Evolutionary conservation across 2,329 filamentous ascomycete species (phyloP).

Genomic region (Cercospora sesami): DNA sequence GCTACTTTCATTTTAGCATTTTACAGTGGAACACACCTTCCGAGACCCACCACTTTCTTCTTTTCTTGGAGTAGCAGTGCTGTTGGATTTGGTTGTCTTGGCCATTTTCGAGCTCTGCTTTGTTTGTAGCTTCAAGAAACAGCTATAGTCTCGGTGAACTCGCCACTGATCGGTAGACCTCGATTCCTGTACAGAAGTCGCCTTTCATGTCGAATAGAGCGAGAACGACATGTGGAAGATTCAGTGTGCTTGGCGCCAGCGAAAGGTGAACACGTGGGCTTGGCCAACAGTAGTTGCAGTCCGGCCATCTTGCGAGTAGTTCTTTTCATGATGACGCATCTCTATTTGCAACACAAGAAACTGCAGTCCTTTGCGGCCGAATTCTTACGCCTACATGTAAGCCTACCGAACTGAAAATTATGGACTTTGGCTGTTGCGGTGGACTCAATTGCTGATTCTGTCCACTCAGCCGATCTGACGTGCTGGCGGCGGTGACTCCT

Average conservation of each 20-base stretch:
- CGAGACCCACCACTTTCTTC: not conserved
- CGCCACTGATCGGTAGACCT: not conserved
- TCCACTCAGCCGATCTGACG: not conserved
- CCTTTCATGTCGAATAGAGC: not conserved
- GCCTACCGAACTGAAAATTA: too few relatives aligned
- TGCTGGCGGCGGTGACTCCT: not conserved
- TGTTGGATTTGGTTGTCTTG: not conserved
- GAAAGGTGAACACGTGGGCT: conserved; percentile 1
- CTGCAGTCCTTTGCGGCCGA: not conserved
- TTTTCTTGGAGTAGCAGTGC: not conserved
- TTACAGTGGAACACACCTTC: not conserved
- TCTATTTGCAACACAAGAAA: not conserved
- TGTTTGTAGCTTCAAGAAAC: not conserved
- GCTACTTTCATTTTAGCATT: not conserved
- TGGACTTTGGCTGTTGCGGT: not conserved
- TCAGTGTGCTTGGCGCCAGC: not conserved
- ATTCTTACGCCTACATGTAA: not conserved
- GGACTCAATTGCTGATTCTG: not conserved
- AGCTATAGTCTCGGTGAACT: not conserved
- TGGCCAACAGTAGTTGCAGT: not conserved
- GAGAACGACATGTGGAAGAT: not conserved
- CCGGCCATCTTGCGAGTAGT: not conserved
- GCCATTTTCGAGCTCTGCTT: not conserved
- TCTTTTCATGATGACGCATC: not conserved
- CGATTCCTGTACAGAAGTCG: not conserved